Percentiles rank a stretch among this genome's conserved stretches.
These are phyloP conservation scores for Acorus calamus DNA, from an alignment of 106 monocot genomes.

Conservation along the genomic window DNA sequence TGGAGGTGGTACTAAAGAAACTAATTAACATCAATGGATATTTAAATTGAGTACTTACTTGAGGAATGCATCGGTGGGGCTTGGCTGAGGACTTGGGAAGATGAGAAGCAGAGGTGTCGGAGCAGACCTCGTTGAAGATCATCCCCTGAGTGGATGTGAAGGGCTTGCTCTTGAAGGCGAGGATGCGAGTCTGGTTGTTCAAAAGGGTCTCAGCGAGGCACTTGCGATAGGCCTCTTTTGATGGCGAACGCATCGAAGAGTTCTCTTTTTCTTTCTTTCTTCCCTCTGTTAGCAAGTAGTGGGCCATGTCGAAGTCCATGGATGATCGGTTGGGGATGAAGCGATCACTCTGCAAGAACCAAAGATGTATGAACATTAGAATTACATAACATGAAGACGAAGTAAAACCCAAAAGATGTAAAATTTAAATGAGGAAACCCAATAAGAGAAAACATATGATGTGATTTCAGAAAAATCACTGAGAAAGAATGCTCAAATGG, in stretches of 20 bases:
- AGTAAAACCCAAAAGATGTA: too few relatives aligned
- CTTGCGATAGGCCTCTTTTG: constrained; percentile 43
- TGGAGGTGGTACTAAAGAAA: background rate
- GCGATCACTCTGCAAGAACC: too few relatives aligned
- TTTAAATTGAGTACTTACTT: constrained; percentile 13
- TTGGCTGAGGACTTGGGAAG: constrained; percentile 21
- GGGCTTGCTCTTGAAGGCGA: constrained; percentile 42
- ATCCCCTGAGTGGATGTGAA: constrained; percentile 2
- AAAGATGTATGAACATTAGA: too few relatives aligned
- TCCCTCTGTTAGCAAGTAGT: constrained; percentile 35
- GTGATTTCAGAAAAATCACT: too few relatives aligned
- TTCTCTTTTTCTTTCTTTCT: constrained; percentile 42
- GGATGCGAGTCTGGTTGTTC: constrained; percentile 33
- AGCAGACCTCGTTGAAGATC: constrained; percentile 5
- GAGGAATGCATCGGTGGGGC: constrained; percentile 46
- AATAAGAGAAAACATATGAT: too few relatives aligned
- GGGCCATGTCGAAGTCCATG: constrained; percentile 58
- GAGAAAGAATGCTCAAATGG: too few relatives aligned
- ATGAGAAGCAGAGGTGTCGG: too few relatives aligned
- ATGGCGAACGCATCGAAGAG: constrained; percentile 21
- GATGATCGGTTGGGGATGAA: too few relatives aligned
- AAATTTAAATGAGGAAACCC: too few relatives aligned
- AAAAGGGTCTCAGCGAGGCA: constrained; percentile 28
- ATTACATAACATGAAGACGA: too few relatives aligned
- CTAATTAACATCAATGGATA: background rate